Evolutionary conservation across 2,329 filamentous ascomycete genomes (phyloP).

Genomic region (Stemphylium vesicarium): DNA sequence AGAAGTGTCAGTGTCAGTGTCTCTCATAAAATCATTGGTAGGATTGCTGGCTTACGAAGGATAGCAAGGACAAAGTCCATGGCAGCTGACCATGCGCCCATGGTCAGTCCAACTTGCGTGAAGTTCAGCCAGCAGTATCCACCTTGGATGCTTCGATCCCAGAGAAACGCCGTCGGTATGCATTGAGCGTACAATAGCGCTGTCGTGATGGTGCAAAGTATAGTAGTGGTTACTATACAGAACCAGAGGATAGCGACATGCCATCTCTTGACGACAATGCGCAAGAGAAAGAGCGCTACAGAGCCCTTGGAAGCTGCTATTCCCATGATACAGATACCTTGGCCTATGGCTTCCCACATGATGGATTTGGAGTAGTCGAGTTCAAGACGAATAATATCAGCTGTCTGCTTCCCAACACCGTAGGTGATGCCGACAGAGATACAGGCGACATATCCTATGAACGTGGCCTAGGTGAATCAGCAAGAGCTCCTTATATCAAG

Average conservation of each 20-base stretch:
- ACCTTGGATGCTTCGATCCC: constrained; percentile 34
- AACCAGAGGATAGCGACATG: constrained; percentile 41
- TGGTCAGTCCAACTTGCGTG: constrained; percentile 34
- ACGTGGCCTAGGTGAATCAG: constrained; percentile 22
- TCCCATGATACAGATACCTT: constrained; percentile 40
- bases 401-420: constrained; percentile 37
- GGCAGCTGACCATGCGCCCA: constrained; percentile 42
- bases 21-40: neutral
- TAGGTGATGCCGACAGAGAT: constrained; percentile 33
- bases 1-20: neutral
- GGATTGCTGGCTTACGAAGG: constrained; percentile 23
- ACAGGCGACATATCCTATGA: constrained; percentile 34
- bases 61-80: constrained; percentile 47
- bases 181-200: constrained; percentile 38
- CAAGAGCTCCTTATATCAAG: neutral
- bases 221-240: constrained; percentile 34
- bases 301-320: constrained; percentile 41
- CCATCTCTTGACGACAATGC: constrained; percentile 38
- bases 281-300: constrained; percentile 40
- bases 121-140: constrained; percentile 39
- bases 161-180: constrained; percentile 33
- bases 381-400: constrained; percentile 22
- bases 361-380: constrained; percentile 39
- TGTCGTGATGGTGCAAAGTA: constrained; percentile 36
- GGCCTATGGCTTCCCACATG: constrained; percentile 41